Evolutionary conservation across 306 rosid genomes (phyloP), one percentile per base, ranked within the genome.

Genomic region (Lotus japonicus): DNA sequence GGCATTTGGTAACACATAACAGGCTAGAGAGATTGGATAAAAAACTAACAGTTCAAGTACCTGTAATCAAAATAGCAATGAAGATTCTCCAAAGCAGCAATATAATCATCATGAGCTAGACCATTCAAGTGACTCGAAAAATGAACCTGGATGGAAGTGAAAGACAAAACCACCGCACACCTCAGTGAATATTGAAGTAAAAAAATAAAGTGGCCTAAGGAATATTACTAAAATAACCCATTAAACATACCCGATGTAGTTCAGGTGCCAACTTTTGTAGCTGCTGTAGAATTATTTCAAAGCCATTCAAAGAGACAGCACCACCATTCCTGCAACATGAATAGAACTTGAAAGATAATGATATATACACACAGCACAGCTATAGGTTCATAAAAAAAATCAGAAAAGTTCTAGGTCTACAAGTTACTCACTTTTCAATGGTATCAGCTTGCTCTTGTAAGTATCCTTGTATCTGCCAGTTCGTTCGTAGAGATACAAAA

Each of bases 31-130:
- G 54, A 58, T 13, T 13, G 9, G 41, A 64, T 68, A 48, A 39
- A 43, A 28, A 77, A 50, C 44, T 23, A 75, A 21, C 50, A 33
- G 70, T 62, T 65, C 43, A 50, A 54, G 76, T 79, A 94, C 97
- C 98, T 94, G 80, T 94, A 94, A 82, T 94, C 98, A 69, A 92
- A 92, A 76, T 92, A 90, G 83, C 97, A 77, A 66, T 88, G 98
- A 74, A 86, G 89, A 81, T 82, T 88, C 85, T 92, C 98, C 87
- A 86, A 72, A 58, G 98, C 91, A 76, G 88, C 79, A 76, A 82
- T 75, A 86, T 79, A 86, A 81, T 94, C 97, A 58, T 90, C 91
- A 76, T 90, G 97, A 69, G 82, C 79, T 73, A 88, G 87, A 73
- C 80, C 77, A 81, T 94, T 94, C 85, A 90, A 86, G 75, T 88